A percentile compares a stretch with the other conserved stretches of the same genome.
These are phyloP conservation scores for Silene latifolia DNA, from an alignment of 148 eudicot species.

Conservation along the genomic window DNA sequence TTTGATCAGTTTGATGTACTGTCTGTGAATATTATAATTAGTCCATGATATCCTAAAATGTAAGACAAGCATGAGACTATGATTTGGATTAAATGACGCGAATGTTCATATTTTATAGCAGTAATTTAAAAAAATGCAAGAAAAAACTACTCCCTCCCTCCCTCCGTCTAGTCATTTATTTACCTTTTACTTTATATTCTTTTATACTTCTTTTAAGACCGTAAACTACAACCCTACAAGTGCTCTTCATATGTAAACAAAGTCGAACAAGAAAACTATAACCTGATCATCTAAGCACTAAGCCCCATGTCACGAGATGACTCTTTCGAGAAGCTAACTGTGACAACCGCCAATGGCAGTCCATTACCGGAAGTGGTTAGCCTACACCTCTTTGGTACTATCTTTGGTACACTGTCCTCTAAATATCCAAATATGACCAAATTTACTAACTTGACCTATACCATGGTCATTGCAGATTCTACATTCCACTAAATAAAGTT, in stretches of 20 bases:
- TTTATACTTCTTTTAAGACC: no score
- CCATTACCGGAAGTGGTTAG: not conserved
- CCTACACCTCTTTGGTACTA: constrained; percentile 26
- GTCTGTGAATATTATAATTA: constrained; percentile 38
- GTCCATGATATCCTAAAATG: constrained; percentile 24
- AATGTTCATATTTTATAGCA: constrained; percentile 16
- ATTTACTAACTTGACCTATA: constrained; percentile 34
- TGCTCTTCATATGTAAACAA: no score
- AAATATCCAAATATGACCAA: constrained; percentile 28
- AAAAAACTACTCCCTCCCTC: no score
- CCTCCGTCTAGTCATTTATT: no score
- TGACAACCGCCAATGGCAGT: no score
- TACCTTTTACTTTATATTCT: no score
- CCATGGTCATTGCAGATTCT: constrained; percentile 38
- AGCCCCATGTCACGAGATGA: no score
- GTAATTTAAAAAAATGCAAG: constrained; percentile 15
- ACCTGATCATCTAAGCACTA: not conserved
- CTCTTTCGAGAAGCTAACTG: no score
- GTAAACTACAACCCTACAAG: not conserved
- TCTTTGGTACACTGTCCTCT: constrained; percentile 1
- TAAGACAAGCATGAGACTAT: constrained; percentile 20
- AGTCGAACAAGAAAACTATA: not conserved
- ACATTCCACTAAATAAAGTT: constrained; percentile 42
- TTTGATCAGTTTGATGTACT: constrained; percentile 17
- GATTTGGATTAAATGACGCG: constrained; percentile 1